These are phyloP conservation scores for Vitis vinifera DNA, from an alignment of 164 flowering plant species.

Conservation along the genomic window DNA sequence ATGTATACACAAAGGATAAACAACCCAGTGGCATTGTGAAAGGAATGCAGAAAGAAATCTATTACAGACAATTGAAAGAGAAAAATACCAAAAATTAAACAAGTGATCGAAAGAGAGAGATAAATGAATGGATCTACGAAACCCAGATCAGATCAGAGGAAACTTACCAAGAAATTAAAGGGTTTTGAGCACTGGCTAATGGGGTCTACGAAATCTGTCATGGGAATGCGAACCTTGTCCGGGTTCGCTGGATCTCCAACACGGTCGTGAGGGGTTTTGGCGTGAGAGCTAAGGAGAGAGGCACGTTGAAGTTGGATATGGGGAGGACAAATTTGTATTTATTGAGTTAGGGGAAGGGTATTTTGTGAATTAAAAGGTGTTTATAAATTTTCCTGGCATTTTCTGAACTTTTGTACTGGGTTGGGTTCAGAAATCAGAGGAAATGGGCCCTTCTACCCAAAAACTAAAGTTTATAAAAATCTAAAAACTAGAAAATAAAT, in stretches of 20 bases:
- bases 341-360: too few relatives aligned
- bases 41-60: not conserved
- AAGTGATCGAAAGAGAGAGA: not conserved
- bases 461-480: too few relatives aligned
- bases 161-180: constrained; percentile 1
- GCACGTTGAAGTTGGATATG: too few relatives aligned
- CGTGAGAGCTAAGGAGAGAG: constrained; percentile 7
- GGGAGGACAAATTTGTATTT: not conserved
- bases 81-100: not conserved
- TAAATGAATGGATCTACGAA: not conserved
- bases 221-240: not conserved
- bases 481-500: too few relatives aligned
- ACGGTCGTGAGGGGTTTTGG: not conserved
- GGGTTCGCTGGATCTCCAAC: constrained; percentile 14
- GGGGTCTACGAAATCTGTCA: not conserved
- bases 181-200: not conserved
- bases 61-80: not conserved
- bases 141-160: constrained; percentile 10
- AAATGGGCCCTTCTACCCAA: too few relatives aligned
- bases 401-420: too few relatives aligned
- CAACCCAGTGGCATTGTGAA: not conserved
- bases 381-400: too few relatives aligned
- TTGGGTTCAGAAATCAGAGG: too few relatives aligned
- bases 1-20: not conserved
- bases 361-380: too few relatives aligned